These are phyloP conservation scores for Diaporthe vaccinii DNA, from an alignment of 2,329 filamentous ascomycete species.

Conservation along the genomic window DNA sequence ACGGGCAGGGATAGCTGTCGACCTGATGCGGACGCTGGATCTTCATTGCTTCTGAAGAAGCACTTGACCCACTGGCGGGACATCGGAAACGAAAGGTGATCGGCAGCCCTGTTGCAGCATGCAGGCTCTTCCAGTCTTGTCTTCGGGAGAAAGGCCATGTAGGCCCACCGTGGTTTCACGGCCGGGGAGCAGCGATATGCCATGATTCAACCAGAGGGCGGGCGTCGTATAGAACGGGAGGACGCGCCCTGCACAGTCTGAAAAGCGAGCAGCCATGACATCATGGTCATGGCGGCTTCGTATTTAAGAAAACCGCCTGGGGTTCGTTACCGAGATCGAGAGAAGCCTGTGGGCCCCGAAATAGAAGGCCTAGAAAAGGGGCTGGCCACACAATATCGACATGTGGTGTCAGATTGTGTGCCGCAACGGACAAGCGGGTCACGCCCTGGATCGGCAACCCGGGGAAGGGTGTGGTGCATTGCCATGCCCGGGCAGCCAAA, in stretches of 20 bases:
- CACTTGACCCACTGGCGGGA: conserved; percentile 16
- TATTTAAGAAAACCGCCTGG: conserved; percentile 1
- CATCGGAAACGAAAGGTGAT: conserved; percentile 15
- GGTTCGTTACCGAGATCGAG: conserved; percentile 28
- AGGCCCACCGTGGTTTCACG: conserved; percentile 24
- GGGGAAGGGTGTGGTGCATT: background rate
- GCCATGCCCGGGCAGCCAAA: background rate
- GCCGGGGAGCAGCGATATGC: conserved; percentile 15
- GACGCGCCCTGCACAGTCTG: conserved; percentile 2
- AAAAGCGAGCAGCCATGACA: conserved; percentile 16
- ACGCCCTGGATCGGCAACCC: conserved; percentile 11
- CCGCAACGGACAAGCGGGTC: conserved; percentile 5
- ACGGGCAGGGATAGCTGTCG: conserved; percentile 15
- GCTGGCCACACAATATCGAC: background rate
- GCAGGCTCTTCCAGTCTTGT: conserved; percentile 14
- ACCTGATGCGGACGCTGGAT: background rate
- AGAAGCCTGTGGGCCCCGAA: conserved; percentile 25
- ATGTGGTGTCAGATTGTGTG: background rate
- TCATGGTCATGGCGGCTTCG: conserved; percentile 20
- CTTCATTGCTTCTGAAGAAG: conserved; percentile 25
- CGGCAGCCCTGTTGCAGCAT: conserved; percentile 16
- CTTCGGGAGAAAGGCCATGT: background rate
- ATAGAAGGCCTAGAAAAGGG: conserved; percentile 22
- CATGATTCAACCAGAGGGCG: conserved; percentile 17
- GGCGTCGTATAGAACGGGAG: conserved; percentile 12